These are phyloP conservation scores for Kandelia obovata DNA, from an alignment of 345 rosid genomes.

Conservation along the genomic window DNA sequence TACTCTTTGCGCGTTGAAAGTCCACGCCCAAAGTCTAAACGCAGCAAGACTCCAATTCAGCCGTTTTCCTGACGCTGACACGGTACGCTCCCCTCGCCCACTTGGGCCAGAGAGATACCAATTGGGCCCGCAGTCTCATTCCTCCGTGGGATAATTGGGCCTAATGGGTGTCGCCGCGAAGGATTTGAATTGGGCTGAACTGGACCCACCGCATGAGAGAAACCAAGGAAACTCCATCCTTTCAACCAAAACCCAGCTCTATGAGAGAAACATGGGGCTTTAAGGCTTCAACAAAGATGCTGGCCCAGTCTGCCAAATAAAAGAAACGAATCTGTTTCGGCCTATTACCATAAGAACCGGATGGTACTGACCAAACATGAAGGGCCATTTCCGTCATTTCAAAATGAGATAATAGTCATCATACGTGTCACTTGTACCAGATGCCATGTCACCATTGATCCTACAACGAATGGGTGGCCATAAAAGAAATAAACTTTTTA, in stretches of 20 bases:
- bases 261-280: too few species aligned
- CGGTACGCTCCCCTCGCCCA: neutral
- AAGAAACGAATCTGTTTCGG: neutral
- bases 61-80: neutral
- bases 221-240: too few species aligned
- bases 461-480: constrained; percentile 24
- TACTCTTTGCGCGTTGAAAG: too few species aligned
- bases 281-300: too few species aligned
- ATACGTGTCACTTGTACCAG: constrained; percentile 25
- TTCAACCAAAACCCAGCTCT: too few species aligned
- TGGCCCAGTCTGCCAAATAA: too few species aligned
- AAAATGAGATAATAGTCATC: constrained; percentile 19
- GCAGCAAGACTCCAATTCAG: neutral
- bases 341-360: neutral
- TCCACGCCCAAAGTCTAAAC: neutral
- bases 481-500: neutral
- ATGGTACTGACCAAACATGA: neutral
- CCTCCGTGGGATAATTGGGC: too few species aligned
- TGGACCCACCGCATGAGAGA: too few species aligned
- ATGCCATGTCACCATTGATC: constrained; percentile 35
- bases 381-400: constrained; percentile 21
- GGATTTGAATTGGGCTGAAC: too few species aligned
- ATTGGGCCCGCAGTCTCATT: too few species aligned
- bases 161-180: too few species aligned
- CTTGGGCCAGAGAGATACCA: neutral